phyloP scores from a whole-genome alignment of 176 grass and related monocot species.

The Neostapfia colusana region DNA sequence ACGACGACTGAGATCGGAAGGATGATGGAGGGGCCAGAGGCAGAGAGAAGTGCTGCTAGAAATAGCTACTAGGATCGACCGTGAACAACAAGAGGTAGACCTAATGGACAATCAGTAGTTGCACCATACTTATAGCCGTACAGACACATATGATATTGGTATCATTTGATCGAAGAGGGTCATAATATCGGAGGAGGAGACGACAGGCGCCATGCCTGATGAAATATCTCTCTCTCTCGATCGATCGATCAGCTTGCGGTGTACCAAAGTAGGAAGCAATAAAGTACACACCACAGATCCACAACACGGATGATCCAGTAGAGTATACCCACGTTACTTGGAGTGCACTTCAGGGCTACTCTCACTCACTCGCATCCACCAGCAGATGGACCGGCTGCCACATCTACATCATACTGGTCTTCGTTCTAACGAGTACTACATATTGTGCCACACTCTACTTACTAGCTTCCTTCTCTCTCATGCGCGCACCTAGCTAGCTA shows the following conservation, averaged over 20 bases:
- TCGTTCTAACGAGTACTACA: neutral
- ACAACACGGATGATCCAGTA: neutral
- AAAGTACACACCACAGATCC: neutral
- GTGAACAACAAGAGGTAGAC: constrained; percentile 15
- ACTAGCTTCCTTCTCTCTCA: constrained; percentile 17
- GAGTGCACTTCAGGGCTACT: constrained; percentile 69
- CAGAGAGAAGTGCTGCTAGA: constrained; percentile 15
- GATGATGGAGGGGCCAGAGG: constrained; percentile 12
- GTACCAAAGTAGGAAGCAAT: constrained; percentile 34
- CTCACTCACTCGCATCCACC: constrained; percentile 39
- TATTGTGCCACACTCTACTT: neutral
- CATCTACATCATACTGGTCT: constrained; percentile 10
- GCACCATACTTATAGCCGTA: constrained; percentile 45
- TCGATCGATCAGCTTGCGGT: constrained; percentile 7
- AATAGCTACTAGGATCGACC: constrained; percentile 23
- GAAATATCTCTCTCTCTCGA: neutral
- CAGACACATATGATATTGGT: neutral
- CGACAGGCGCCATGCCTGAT: constrained; percentile 9
- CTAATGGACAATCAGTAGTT: constrained; percentile 45
- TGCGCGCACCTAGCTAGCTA: constrained; percentile 7
- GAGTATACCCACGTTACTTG: constrained; percentile 64
- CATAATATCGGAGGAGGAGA: neutral
- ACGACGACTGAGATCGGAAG: too few relatives aligned
- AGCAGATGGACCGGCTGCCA: constrained; percentile 32
- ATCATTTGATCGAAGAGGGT: neutral